phyloP scores from a whole-genome alignment of 495 filamentous ascomycete species.

The Podospora sp. region DNA sequence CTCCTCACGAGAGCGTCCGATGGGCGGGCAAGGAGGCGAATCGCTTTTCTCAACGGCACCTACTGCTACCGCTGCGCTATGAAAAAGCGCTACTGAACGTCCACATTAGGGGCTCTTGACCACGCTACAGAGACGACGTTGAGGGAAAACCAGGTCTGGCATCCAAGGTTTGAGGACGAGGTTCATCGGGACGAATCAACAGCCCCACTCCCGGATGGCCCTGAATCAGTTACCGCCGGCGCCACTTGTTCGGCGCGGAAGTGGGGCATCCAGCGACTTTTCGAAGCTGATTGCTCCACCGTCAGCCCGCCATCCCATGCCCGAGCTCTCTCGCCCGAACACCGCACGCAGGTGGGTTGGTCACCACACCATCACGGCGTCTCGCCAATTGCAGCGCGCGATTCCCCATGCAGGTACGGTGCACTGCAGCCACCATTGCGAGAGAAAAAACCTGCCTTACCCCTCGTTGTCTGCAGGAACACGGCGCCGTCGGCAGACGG shows the following conservation, averaged over 20 bases:
- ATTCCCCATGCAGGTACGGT: conserved; percentile 24
- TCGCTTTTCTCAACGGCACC: not conserved
- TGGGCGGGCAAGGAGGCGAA: conserved; percentile 3
- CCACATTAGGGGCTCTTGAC: not conserved
- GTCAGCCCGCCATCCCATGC: not conserved
- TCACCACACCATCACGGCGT: conserved; percentile 17
- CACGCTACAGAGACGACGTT: not conserved
- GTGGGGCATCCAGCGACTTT: conserved; percentile 14
- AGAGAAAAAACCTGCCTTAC: conserved; percentile 16
- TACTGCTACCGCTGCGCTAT: not conserved
- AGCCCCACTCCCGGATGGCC: conserved; percentile 9
- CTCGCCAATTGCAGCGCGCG: conserved; percentile 16
- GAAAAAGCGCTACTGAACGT: conserved; percentile 1
- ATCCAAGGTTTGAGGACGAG: not conserved
- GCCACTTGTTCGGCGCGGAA: conserved; percentile 7
- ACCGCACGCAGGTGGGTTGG: conserved; percentile 8
- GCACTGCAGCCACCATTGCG: conserved; percentile 18
- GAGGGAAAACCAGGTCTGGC: not conserved
- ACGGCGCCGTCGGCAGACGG: conserved; percentile 12
- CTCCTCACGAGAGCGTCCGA: not conserved
- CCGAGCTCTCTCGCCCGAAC: not conserved
- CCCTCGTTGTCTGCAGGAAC: conserved; percentile 20
- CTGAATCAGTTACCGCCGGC: conserved; percentile 25
- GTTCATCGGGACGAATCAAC: conserved; percentile 15
- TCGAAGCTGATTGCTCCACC: conserved; percentile 3